Evolutionary conservation across 768 basidiomycete species (phyloP).

Genomic region (Russula sp.): DNA sequence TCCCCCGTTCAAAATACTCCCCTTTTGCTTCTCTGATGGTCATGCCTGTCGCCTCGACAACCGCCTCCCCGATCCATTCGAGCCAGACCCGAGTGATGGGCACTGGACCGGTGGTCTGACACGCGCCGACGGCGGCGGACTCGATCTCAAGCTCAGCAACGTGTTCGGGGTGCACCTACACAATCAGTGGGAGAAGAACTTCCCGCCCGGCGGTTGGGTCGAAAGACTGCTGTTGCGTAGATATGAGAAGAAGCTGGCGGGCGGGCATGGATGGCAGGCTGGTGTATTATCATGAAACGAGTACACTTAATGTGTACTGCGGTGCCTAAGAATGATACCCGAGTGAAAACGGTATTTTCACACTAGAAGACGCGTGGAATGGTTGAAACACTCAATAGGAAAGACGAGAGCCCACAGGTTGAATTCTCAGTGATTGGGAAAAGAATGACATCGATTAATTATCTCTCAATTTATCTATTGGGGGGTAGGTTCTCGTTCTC

Average conservation of each 20-base stretch:
- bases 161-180: slow-evolving; percentile 90
- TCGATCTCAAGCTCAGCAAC: slow-evolving; percentile 56
- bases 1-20: too few relatives aligned
- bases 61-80: slow-evolving; percentile 88
- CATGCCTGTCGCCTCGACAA: slow-evolving; percentile 90
- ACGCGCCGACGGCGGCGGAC: slow-evolving; percentile 52
- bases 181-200: slow-evolving; percentile 92
- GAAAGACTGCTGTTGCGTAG: slow-evolving; percentile 63
- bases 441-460: background rate
- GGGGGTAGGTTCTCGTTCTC: too few relatives aligned
- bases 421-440: background rate
- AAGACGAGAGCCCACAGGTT: background rate
- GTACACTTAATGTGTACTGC: background rate
- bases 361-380: background rate
- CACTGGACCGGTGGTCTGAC: slow-evolving; percentile 65
- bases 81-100: slow-evolving; percentile 38
- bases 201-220: slow-evolving; percentile 83
- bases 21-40: slow-evolving; percentile 84
- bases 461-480: too few relatives aligned
- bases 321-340: background rate
- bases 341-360: background rate
- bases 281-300: background rate
- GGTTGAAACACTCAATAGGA: background rate
- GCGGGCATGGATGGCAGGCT: background rate
- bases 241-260: slow-evolving; percentile 42